These are phyloP conservation scores for Tuber umbilicatum DNA, from an alignment of 495 filamentous ascomycete species.

Conservation along the genomic window DNA sequence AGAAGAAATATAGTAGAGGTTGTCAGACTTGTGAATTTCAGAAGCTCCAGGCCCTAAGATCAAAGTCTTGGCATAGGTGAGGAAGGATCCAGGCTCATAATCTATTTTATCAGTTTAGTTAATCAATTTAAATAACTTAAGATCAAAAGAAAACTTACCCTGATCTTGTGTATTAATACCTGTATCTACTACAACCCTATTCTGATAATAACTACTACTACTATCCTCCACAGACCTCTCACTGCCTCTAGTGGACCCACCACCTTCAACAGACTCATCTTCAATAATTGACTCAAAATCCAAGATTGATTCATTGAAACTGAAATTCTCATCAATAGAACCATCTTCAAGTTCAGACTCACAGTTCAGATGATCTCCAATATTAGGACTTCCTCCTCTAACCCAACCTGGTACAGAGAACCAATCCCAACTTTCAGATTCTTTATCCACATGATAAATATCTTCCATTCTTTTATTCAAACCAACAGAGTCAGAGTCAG, in stretches of 20 bases:
- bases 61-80: conserved; percentile 3
- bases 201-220: too few species aligned
- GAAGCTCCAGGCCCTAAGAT: conserved; percentile 13
- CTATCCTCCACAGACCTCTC: neutral
- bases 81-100: conserved; percentile 1
- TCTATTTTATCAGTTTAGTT: neutral
- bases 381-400: conserved; percentile 10
- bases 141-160: conserved; percentile 5
- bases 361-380: conserved; percentile 7
- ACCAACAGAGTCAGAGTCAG: neutral
- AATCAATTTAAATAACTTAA: too few species aligned
- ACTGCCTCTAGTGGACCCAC: too few species aligned
- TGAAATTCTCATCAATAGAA: neutral
- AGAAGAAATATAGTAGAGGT: too few species aligned
- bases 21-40: neutral
- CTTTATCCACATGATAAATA: too few species aligned
- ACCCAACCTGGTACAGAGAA: conserved; percentile 2
- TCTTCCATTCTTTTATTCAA: neutral
- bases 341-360: neutral
- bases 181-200: too few species aligned
- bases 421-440: neutral
- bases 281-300: neutral
- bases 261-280: neutral
- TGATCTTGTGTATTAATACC: too few species aligned
- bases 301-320: neutral